Conservation (phyloP, 805 yeast genomes). For the Kuraishia ogatae region DNA sequence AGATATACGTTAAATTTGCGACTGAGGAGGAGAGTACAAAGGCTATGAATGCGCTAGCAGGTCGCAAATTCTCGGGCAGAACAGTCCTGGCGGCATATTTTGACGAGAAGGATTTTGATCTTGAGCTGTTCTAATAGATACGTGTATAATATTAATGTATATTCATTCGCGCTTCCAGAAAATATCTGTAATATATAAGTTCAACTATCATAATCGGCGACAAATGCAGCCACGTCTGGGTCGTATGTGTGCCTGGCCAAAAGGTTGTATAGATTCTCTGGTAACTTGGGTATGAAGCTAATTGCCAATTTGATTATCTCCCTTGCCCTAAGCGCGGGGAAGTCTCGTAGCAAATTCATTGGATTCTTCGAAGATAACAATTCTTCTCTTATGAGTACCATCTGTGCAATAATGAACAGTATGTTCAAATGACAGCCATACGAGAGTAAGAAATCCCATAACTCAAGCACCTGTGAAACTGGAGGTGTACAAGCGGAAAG, state of each 20-base stretch:
- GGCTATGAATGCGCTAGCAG: constrained; percentile 52
- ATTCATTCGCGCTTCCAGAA: neutral
- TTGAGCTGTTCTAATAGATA: constrained; percentile 18
- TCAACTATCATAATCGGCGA: neutral
- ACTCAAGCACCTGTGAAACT: constrained; percentile 56
- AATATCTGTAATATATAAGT: neutral
- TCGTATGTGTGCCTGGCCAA: constrained; percentile 60
- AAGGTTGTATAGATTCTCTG: constrained; percentile 54
- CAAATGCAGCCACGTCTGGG: constrained; percentile 16
- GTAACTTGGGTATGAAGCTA: constrained; percentile 70
- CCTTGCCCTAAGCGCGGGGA: constrained; percentile 64
- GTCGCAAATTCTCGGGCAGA: constrained; percentile 59
- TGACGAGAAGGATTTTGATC: constrained; percentile 50
- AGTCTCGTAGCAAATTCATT: constrained; percentile 63
- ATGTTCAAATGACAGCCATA: constrained; percentile 87
- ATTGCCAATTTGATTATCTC: constrained; percentile 72
- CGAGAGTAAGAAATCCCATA: constrained; percentile 90
- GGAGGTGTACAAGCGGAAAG: constrained; percentile 88
- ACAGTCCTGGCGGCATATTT: constrained; percentile 57
- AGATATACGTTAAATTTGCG: constrained; percentile 59
- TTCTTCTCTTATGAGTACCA: constrained; percentile 56
- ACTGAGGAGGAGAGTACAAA: constrained; percentile 37
- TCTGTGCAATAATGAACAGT: constrained; percentile 74
- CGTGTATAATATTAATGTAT: constrained; percentile 2
- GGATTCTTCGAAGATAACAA: constrained; percentile 59